A percentile compares a stretch with the other conserved stretches of the same genome.
Conservation (phyloP, 345 rosid genomes). For the Brassica carinata region DNA sequence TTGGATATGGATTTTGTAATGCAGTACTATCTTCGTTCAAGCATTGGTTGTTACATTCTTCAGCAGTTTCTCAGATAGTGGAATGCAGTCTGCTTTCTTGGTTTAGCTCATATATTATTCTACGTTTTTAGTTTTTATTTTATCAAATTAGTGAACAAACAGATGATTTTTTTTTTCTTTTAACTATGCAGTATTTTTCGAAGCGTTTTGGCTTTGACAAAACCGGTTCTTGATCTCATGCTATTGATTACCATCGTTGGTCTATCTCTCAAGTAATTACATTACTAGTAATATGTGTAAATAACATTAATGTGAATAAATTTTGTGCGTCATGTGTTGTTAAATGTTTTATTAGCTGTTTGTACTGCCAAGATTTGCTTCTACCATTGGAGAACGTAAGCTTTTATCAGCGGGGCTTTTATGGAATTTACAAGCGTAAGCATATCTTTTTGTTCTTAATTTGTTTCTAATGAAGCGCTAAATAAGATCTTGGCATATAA, state of each 20-base stretch:
- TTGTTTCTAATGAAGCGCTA: neutral
- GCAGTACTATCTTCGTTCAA: constrained; percentile 70
- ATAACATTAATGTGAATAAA: neutral
- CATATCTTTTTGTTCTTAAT: neutral
- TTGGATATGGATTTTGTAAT: constrained; percentile 7
- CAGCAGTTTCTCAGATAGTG: constrained; percentile 69
- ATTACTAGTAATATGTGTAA: neutral
- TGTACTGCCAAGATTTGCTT: constrained; percentile 65
- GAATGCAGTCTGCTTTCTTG: constrained; percentile 58
- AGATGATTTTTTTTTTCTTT: neutral
- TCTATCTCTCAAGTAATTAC: constrained; percentile 63
- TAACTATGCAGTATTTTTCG: constrained; percentile 64
- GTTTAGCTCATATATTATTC: constrained; percentile 39
- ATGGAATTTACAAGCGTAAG: constrained; percentile 48
- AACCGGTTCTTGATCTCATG: constrained; percentile 70
- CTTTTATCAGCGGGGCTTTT: constrained; percentile 75
- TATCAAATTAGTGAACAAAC: neutral
- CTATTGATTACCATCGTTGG: constrained; percentile 53
- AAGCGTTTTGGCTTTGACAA: constrained; percentile 82
- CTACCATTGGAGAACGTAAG: constrained; percentile 59
- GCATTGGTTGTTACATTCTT: constrained; percentile 78
- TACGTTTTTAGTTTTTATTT: neutral
- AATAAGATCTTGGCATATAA: neutral
- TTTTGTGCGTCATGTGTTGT: neutral
- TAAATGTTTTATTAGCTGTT: constrained; percentile 55